Conservation (phyloP, 176 grass and related monocot species). For the Chrysopogon serrulatus region DNA sequence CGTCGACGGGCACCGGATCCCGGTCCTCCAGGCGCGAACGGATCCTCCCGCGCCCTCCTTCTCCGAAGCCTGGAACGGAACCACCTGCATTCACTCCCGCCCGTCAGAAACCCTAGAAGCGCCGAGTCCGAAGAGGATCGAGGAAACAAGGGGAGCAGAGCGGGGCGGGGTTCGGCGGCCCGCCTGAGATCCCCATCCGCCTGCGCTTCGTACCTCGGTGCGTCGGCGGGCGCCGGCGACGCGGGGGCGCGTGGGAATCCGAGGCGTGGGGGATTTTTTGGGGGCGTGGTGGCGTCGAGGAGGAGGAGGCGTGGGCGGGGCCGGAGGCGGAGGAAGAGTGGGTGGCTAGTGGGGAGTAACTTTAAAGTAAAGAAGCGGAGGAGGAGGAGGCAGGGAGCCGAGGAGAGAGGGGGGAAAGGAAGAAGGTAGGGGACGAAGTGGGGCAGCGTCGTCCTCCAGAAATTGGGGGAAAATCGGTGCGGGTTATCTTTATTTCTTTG, state of each 20-base stretch:
- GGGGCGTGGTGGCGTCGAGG: not conserved
- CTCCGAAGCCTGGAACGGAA: conserved; percentile 44
- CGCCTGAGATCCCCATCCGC: not conserved
- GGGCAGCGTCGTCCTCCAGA: not conserved
- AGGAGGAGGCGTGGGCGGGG: not conserved
- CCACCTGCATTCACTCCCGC: conserved; percentile 58
- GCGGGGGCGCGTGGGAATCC: not conserved
- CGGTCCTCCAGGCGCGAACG: not conserved
- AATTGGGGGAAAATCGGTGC: conserved; percentile 7
- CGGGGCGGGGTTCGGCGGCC: not conserved
- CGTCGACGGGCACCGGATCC: not conserved
- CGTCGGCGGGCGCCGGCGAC: conserved; percentile 11
- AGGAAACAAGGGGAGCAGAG: not conserved
- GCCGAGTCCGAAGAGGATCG: not conserved
- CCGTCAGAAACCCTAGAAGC: conserved; percentile 59
- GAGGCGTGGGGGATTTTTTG: conserved; percentile 17
- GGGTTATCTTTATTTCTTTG: not conserved
- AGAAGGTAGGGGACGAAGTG: not conserved
- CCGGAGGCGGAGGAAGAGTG: not conserved
- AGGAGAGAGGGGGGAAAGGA: not conserved
- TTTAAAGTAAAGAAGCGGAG: not conserved
- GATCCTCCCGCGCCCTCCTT: not conserved
- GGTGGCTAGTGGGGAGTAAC: not conserved
- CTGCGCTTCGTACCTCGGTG: not conserved
- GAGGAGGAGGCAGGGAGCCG: not conserved